phyloP scores from a whole-genome alignment of 1,284 basidiomycete genomes.

The Fomitopsis betulina region DNA sequence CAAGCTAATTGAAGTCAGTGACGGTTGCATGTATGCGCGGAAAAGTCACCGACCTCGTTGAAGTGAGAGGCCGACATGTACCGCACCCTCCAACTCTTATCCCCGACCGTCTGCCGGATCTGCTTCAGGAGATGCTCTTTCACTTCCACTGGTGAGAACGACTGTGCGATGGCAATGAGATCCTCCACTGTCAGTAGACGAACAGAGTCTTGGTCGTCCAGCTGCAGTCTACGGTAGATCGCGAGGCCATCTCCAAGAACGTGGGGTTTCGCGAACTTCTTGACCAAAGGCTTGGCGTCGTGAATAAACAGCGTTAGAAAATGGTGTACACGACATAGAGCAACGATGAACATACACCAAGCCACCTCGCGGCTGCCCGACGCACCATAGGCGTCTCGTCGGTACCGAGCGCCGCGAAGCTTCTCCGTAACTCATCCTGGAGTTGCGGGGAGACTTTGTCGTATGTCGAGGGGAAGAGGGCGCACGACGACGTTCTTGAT shows the following conservation, averaged over 20 bases:
- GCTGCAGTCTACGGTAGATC: constrained; percentile 91
- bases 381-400: constrained; percentile 99
- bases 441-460: constrained; percentile 66
- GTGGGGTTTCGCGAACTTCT: constrained; percentile 74
- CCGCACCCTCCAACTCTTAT: constrained; percentile 98
- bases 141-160: constrained; percentile 81
- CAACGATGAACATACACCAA: constrained; percentile 65
- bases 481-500: constrained; percentile 94
- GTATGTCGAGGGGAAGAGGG: constrained; percentile 94
- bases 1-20: constrained; percentile 51
- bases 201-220: constrained; percentile 98
- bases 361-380: constrained; percentile 93
- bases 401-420: constrained; percentile 79
- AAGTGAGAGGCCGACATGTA: constrained; percentile 99
- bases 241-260: constrained; percentile 87
- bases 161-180: constrained; percentile 88
- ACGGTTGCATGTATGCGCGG: constrained; percentile 1
- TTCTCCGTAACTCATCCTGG: constrained; percentile 89
- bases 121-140: constrained; percentile 89
- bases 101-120: constrained; percentile 83
- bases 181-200: constrained; percentile 95
- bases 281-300: constrained; percentile 62
- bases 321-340: background rate
- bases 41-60: constrained; percentile 65
- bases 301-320: constrained; percentile 9